Percentiles rank a stretch among this genome's conserved stretches.
These are phyloP conservation scores for Lachancea cidri DNA, from an alignment of 805 yeast species.

Conservation along the genomic window DNA sequence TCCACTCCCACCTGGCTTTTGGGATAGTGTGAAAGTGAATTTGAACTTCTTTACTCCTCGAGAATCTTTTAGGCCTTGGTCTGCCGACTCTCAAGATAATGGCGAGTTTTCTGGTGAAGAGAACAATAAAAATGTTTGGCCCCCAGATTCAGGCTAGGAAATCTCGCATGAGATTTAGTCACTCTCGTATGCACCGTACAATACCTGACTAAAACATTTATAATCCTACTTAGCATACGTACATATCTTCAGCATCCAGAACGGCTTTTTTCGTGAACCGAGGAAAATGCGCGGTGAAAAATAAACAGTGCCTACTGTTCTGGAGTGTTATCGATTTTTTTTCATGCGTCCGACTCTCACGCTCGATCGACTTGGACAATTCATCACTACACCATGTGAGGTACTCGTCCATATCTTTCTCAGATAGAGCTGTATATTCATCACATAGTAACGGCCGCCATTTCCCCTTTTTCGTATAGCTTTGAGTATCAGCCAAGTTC, in stretches of 20 bases:
- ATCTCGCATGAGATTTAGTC: not conserved
- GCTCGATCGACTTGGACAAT: not conserved
- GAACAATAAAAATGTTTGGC: not conserved
- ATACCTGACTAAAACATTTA: not conserved
- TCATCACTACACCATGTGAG: not conserved
- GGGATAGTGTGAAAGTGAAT: conserved; percentile 9
- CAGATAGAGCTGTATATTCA: not conserved
- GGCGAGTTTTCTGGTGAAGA: not conserved
- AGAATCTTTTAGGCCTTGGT: conserved; percentile 2
- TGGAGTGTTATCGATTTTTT: not conserved
- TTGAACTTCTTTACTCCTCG: conserved; percentile 5
- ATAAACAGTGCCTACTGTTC: not conserved
- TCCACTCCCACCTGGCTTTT: conserved; percentile 8
- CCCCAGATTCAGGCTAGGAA: not conserved
- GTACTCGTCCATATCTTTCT: not conserved
- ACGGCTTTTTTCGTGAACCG: not conserved
- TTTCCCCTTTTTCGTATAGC: not conserved
- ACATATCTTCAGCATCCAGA: not conserved
- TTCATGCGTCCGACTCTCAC: not conserved
- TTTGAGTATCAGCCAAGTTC: not conserved
- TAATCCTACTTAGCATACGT: not conserved
- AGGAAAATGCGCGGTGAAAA: not conserved
- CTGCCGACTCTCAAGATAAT: not conserved
- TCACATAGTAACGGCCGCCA: not conserved
- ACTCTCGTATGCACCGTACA: not conserved